Evolutionary conservation across 371 early-diverging fungal genomes (phyloP).

Genomic region (Blastocladiella emersonii): DNA sequence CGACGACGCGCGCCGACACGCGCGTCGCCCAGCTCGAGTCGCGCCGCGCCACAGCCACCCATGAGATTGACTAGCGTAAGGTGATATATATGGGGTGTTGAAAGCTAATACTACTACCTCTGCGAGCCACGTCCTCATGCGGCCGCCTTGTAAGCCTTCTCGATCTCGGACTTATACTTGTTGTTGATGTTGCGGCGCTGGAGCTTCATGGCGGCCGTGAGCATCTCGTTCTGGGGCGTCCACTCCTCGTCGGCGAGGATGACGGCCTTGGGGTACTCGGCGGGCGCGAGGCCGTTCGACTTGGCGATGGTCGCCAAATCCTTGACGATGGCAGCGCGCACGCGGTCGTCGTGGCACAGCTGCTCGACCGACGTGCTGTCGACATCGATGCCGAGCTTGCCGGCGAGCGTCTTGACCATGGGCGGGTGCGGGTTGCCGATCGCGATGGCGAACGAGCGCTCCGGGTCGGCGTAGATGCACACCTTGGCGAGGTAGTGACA

Average conservation of each 20-base stretch:
- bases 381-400: background rate
- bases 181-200: conserved; percentile 63
- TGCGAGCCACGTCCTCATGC: too few relatives aligned
- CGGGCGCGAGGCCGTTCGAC: conserved; percentile 41
- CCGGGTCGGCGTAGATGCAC: conserved; percentile 42
- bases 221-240: conserved; percentile 66
- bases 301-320: conserved; percentile 24
- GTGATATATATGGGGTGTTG: too few relatives aligned
- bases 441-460: background rate
- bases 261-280: conserved; percentile 56
- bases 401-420: background rate
- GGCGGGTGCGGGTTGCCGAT: background rate
- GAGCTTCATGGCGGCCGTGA: conserved; percentile 88
- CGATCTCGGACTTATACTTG: conserved; percentile 41
- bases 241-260: conserved; percentile 59
- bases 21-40: too few relatives aligned
- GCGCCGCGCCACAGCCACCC: too few relatives aligned
- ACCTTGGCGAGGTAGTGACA: conserved; percentile 61
- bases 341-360: background rate
- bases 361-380: background rate
- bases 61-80: too few relatives aligned
- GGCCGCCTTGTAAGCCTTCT: conserved; percentile 36
- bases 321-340: conserved; percentile 13
- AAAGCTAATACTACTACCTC: too few relatives aligned
- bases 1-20: too few relatives aligned